Evolutionary conservation across 345 rosid species (phyloP), one percentile per base, ranked within the genome.

Genomic region (Melaleuca quinquenervia): DNA sequence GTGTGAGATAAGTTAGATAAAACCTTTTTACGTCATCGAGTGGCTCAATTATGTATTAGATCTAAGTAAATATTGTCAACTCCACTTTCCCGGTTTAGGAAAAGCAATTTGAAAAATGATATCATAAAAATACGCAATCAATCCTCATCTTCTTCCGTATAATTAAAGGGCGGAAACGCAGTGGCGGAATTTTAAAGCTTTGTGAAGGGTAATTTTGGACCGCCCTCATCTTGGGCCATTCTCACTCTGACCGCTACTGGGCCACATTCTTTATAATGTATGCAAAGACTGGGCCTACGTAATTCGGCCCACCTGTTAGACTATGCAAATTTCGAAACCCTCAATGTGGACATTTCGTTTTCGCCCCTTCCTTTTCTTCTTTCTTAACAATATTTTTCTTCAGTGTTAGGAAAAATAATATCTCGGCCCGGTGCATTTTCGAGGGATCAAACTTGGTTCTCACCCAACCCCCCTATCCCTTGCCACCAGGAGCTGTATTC

Each of bases 11-110:
- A 11, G 1, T 70, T 70, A 70, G 5, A 70, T 36, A 20, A 36
- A 70, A 24, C 6, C 3, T 20, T 8, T 8, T 36, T 5, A 36
- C 48, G 0, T 70, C 0, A 9, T 70, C 1, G 13, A n/a, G n/a
- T n/a, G 7, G 26, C 48, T 36, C 26, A 0, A 70, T 36, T 36
- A 36, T 5, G 26, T 70, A 36, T 8, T 22, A 32, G 45, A 32
- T 64, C 45, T 8, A 21, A 32, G 45, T 64, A 3, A 64, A 70
- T 36, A 70, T 8, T 36, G 18, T 36, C 48, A 18, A 70, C 1
- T 70, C 48, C 26, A 20, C 48, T 36, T 70, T 36, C 36, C 80
- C 48, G 6, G 80, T 36, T 70, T 70, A 70, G 80, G 48, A 36
- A 70, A 70, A 70, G 7, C 26, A 70, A 70, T 18, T 18, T 70